A percentile compares a stretch with the other conserved stretches of the same genome.
Conservation (phyloP, 768 basidiomycete species). For the Hebeloma cylindrosporum region DNA sequence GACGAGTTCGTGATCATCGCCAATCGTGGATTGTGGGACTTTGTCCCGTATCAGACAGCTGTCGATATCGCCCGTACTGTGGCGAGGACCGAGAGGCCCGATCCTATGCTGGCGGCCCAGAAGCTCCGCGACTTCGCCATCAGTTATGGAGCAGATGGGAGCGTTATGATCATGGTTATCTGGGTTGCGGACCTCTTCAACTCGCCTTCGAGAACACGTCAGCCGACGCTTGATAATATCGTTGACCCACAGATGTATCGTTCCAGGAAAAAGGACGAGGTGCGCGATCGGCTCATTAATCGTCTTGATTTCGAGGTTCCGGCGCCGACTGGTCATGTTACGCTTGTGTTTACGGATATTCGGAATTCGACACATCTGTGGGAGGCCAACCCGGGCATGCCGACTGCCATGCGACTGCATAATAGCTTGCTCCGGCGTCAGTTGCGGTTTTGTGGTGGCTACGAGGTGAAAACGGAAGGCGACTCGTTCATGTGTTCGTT, state of each 20-base stretch:
- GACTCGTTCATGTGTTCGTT: slow-evolving; percentile 99
- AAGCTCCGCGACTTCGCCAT: slow-evolving; percentile 96
- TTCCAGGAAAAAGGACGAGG: slow-evolving; percentile 43
- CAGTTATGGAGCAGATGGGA: slow-evolving; percentile 91
- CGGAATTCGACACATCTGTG: slow-evolving; percentile 95
- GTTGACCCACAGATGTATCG: slow-evolving; percentile 35
- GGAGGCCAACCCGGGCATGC: slow-evolving; percentile 96
- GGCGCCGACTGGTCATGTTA: slow-evolving; percentile 83
- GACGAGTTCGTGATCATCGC: slow-evolving; percentile 98
- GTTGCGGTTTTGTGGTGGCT: slow-evolving; percentile 88
- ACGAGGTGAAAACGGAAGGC: slow-evolving; percentile 99
- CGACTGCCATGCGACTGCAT: slow-evolving; percentile 88
- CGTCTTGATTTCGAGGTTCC: slow-evolving; percentile 77
- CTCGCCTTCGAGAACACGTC: slow-evolving; percentile 39
- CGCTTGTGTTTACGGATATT: slow-evolving; percentile 97
- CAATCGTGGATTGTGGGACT: slow-evolving; percentile 92
- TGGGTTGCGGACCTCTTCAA: slow-evolving; percentile 76
- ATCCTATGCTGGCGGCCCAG: slow-evolving; percentile 84
- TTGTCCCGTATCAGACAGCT: slow-evolving; percentile 90
- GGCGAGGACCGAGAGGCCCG: slow-evolving; percentile 63
- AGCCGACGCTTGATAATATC: slow-evolving; percentile 44
- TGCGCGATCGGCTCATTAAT: slow-evolving; percentile 58
- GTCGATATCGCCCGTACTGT: slow-evolving; percentile 92
- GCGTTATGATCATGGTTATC: slow-evolving; percentile 98
- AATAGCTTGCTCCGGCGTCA: slow-evolving; percentile 84